These are phyloP conservation scores for Phytophthora podocarpi DNA, from an alignment of 352 stramenopile species.

Conservation along the genomic window DNA sequence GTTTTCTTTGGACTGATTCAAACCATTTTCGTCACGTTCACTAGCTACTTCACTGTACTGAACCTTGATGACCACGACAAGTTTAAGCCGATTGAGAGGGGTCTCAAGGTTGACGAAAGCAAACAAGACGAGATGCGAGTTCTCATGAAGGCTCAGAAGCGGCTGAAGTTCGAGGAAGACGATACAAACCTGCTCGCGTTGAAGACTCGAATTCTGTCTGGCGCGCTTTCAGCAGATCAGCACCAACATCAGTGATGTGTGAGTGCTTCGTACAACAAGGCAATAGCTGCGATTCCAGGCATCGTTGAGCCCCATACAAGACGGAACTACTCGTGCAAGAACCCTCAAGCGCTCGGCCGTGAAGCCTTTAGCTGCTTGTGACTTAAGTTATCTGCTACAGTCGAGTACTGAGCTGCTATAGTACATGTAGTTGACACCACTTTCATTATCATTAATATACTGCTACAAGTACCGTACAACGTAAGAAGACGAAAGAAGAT, in stretches of 20 bases:
- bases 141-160: constrained; percentile 51
- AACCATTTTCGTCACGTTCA: too few relatives aligned
- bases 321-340: too few relatives aligned
- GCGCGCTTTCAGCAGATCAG: constrained; percentile 24
- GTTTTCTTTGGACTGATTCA: too few relatives aligned
- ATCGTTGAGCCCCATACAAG: too few relatives aligned
- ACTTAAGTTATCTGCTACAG: too few relatives aligned
- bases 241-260: constrained; percentile 17
- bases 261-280: constrained; percentile 6
- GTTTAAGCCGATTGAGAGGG: constrained; percentile 43
- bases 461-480: too few relatives aligned
- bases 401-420: too few relatives aligned
- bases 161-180: constrained; percentile 44
- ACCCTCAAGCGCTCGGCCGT: too few relatives aligned
- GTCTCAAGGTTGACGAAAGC: constrained; percentile 31
- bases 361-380: too few relatives aligned
- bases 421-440: background rate
- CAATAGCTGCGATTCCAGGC: too few relatives aligned
- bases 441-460: constrained; percentile 15
- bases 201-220: constrained; percentile 22
- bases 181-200: constrained; percentile 39
- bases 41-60: constrained; percentile 49
- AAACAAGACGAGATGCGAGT: constrained; percentile 42
- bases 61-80: constrained; percentile 40
- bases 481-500: background rate